phyloP scores from a whole-genome alignment of 140 eudicot genomes.

The Cichorium intybus region DNA sequence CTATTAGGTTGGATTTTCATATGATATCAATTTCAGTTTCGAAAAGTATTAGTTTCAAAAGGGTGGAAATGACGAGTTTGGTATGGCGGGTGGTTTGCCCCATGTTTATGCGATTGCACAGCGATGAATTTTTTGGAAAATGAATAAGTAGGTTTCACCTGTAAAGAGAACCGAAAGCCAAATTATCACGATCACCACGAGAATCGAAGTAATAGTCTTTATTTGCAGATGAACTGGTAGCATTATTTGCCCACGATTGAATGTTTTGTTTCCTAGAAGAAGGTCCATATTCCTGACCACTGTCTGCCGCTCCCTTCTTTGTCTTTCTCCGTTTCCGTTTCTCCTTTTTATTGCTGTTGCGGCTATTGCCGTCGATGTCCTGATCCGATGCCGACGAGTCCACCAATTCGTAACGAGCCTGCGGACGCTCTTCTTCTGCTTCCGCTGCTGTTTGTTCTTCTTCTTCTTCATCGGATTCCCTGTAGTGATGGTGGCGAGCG shows the following conservation, averaged over 20 bases:
- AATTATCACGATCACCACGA: constrained; percentile 85
- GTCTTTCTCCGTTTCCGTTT: constrained; percentile 35
- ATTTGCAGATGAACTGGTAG: constrained; percentile 3
- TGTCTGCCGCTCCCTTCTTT: constrained; percentile 20
- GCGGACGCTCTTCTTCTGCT: constrained; percentile 11
- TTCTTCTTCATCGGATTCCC: constrained; percentile 19
- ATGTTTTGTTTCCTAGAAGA: constrained; percentile 53
- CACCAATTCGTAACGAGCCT: constrained; percentile 52
- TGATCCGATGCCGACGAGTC: constrained; percentile 54
- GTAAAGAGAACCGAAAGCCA: constrained; percentile 90
- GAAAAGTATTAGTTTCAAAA: not conserved
- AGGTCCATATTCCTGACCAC: constrained; percentile 27
- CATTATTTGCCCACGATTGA: constrained; percentile 46
- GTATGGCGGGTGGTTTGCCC: not conserved
- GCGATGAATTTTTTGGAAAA: not conserved
- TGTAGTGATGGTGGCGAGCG: constrained; percentile 21
- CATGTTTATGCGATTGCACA: not conserved
- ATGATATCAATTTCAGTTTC: not conserved
- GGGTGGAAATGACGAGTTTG: not conserved
- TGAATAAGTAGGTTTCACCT: constrained; percentile 36
- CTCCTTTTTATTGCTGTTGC: constrained; percentile 18
- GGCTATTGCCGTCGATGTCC: constrained; percentile 18
- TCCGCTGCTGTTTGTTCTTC: constrained; percentile 18
- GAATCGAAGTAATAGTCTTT: constrained; percentile 89
- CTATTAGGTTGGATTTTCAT: not conserved